These are phyloP conservation scores for Zasmidium cellare DNA, from an alignment of 2,329 filamentous ascomycete genomes.

Conservation along the genomic window DNA sequence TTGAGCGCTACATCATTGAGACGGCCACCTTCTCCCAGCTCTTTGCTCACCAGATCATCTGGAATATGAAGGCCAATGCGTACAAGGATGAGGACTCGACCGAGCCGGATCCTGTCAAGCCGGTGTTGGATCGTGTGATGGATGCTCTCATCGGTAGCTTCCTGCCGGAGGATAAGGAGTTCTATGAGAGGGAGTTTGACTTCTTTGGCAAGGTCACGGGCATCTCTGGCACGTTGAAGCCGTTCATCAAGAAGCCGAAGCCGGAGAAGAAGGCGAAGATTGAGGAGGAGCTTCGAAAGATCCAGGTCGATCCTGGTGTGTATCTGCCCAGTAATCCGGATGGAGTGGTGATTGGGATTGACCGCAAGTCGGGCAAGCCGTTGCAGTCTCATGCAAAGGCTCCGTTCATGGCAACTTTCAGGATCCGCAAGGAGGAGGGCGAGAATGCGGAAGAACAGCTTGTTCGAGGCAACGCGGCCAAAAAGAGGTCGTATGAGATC, in stretches of 20 bases:
- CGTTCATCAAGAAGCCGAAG: constrained; percentile 87
- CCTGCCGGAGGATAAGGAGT: constrained; percentile 72
- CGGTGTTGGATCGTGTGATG: constrained; percentile 89
- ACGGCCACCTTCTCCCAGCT: constrained; percentile 97
- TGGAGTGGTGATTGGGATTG: constrained; percentile 94
- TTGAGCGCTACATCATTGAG: constrained; percentile 94
- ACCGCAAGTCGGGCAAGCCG: constrained; percentile 95
- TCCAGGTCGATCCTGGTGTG: constrained; percentile 94
- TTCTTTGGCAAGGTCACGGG: constrained; percentile 97
- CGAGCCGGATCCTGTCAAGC: constrained; percentile 90
- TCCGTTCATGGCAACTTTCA: constrained; percentile 98
- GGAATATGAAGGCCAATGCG: constrained; percentile 99
- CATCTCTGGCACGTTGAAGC: constrained; percentile 93
- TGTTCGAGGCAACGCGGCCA: constrained; percentile 30
- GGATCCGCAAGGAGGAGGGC: constrained; percentile 79
- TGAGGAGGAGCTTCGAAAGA: constrained; percentile 95
- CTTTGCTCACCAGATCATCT: constrained; percentile 99
- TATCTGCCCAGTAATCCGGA: constrained; percentile 97
- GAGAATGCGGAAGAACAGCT: constrained; percentile 43
- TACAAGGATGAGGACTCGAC: constrained; percentile 95
- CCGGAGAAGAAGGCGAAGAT: constrained; percentile 99
- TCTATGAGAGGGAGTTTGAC: constrained; percentile 93
- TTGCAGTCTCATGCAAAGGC: constrained; percentile 97
- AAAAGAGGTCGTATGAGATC: constrained; percentile 69
- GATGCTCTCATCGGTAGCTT: constrained; percentile 80